These are phyloP conservation scores for Rhododendron vialii DNA, from an alignment of 148 eudicot species.

Conservation along the genomic window DNA sequence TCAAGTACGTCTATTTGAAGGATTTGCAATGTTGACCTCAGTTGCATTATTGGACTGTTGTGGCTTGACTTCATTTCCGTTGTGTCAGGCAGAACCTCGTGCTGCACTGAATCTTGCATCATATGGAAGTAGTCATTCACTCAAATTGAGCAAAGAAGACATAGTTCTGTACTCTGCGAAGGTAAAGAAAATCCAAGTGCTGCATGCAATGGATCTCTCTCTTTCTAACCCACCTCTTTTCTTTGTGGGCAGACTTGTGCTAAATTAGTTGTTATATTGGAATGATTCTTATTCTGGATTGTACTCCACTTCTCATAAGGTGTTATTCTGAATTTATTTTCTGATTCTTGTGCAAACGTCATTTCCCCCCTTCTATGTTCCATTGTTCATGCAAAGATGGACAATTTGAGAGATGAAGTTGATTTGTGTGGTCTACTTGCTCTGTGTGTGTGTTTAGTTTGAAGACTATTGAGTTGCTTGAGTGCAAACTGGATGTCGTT, in stretches of 20 bases:
- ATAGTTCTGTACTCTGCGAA: slow-evolving; percentile 92
- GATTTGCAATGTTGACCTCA: slow-evolving; percentile 1
- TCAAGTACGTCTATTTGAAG: slow-evolving; percentile 62
- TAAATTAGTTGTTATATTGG: background rate
- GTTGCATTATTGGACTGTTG: background rate
- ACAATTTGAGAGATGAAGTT: background rate
- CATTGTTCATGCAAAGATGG: background rate
- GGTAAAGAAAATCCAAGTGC: slow-evolving; percentile 33
- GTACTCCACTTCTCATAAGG: background rate
- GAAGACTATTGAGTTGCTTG: background rate
- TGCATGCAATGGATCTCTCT: background rate
- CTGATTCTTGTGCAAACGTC: background rate
- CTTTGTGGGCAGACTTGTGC: background rate
- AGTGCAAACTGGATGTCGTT: background rate
- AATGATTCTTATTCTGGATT: background rate
- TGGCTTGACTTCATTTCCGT: slow-evolving; percentile 22
- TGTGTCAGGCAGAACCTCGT: slow-evolving; percentile 99
- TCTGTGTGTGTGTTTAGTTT: background rate
- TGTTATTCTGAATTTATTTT: background rate
- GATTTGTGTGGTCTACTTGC: background rate
- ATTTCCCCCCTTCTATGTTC: background rate
- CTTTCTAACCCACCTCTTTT: background rate
- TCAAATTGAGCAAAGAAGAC: slow-evolving; percentile 91
- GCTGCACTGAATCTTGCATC: slow-evolving; percentile 99
- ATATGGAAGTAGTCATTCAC: slow-evolving; percentile 88